Base-by-base conservation (phyloP, 331 rosid genomes). In the Spiraea crenata region DNA sequence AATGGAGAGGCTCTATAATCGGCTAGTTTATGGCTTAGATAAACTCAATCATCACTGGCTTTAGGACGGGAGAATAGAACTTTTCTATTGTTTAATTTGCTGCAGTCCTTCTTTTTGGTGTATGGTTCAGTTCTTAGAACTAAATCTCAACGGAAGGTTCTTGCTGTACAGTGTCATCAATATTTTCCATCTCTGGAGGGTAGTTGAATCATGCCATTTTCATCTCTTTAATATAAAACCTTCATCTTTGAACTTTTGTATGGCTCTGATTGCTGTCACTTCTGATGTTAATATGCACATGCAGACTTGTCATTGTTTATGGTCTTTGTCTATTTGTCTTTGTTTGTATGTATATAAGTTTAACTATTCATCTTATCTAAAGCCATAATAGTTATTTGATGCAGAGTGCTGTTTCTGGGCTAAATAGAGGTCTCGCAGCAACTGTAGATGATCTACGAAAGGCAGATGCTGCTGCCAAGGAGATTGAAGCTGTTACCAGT, bases 401-500 rank as follows among this genome's bases (percentile, higher is more conserved):
- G 82, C 86, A 93, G 99, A 86, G 87, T 84, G 87, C 85, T 55
- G 86, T 91, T 84, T 86, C 96, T 47, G 99, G 99, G 82, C 83
- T 93, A 54, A 93, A 93, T 77, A 89, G 96, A 82, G 97, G 99
- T 73, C 92, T 91, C 61, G 97, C 97, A 51, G 97, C 99, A 5
- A 84, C 35, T 57, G 93, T 82, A 80, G 96, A 85, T 51, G 99
- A 93, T 84, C 80, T 93, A 70, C 74, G 20, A 51, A 89, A 81
- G 87, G 99, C 89, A 66, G 99, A 93, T 54, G 85, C 67, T 7
- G 96, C 97, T 9, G 97, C 97, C 42, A 93, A 84, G 86, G 95
- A 86, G 80, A 79, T 93, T 59, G 99, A 91, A 83, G 86, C 68
- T 70, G 88, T 69, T 48, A 92, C 82, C 65, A 97, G 97, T 57